A percentile compares a stretch with the other conserved stretches of the same genome.
phyloP scores from a whole-genome alignment of 1,284 basidiomycete genomes.

The Athelia psychrophila region DNA sequence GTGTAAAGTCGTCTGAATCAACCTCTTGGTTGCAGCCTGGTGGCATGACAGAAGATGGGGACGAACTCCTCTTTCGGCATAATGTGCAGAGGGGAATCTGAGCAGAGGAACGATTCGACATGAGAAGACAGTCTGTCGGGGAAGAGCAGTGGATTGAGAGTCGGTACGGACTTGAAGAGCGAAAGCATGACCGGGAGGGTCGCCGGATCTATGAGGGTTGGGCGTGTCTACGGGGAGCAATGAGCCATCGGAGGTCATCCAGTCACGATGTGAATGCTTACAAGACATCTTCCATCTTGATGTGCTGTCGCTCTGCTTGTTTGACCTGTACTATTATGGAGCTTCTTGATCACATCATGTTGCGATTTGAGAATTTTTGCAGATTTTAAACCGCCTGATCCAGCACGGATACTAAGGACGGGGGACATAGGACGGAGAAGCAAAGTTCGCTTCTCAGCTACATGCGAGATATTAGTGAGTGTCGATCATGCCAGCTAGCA shows the following conservation, averaged over 20 bases:
- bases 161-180: constrained; percentile 15
- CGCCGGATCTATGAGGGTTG: constrained; percentile 27
- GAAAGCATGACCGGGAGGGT: constrained; percentile 15
- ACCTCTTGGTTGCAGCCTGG: too few species aligned
- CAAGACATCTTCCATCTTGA: constrained; percentile 29
- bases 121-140: constrained; percentile 2
- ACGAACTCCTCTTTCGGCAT: constrained; percentile 27
- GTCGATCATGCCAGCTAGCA: constrained; percentile 12
- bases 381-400: constrained; percentile 16
- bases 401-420: constrained; percentile 35
- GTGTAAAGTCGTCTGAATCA: not conserved
- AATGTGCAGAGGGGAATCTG: constrained; percentile 29
- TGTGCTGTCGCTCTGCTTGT: constrained; percentile 16
- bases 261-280: constrained; percentile 15
- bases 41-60: constrained; percentile 44
- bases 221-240: constrained; percentile 29
- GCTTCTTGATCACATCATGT: constrained; percentile 14
- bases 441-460: constrained; percentile 19
- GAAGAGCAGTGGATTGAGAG: too few species aligned
- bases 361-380: constrained; percentile 20
- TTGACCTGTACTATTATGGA: constrained; percentile 19
- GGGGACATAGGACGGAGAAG: constrained; percentile 34
- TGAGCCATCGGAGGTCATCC: too few species aligned
- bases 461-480: constrained; percentile 15
- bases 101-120: constrained; percentile 32